Evolutionary conservation across 805 yeast genomes (phyloP).

Genomic region (Wickerhamomyces canadensis): DNA sequence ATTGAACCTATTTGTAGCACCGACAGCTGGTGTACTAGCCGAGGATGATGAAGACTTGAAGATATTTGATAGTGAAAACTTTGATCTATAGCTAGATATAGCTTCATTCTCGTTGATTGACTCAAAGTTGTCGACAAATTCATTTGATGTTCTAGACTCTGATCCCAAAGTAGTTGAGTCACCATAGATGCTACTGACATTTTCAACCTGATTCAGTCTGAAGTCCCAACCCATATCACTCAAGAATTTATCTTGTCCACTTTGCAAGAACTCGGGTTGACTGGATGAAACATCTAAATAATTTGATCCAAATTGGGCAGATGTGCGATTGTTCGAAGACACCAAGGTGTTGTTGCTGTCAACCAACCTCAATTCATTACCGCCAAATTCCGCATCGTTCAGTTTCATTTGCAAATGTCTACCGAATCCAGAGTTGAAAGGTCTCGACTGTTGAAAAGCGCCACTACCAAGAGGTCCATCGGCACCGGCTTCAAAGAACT

Average conservation of each 20-base stretch:
- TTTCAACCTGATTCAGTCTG: slow-evolving; percentile 3
- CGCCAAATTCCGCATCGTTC: not conserved
- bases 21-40: not conserved
- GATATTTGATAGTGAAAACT: slow-evolving; percentile 18
- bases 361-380: slow-evolving; percentile 1
- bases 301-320: too few species aligned
- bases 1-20: slow-evolving; percentile 25
- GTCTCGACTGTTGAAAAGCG: not conserved
- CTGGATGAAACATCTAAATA: not conserved
- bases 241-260: slow-evolving; percentile 7
- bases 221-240: slow-evolving; percentile 13
- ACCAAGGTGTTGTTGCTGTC: slow-evolving; percentile 4
- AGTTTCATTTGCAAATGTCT: not conserved
- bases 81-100: slow-evolving; percentile 2
- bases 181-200: slow-evolving; percentile 11
- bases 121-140: slow-evolving; percentile 6
- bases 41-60: slow-evolving; percentile 13
- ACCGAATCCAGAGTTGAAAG: not conserved
- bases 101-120: not conserved
- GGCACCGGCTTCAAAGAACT: not conserved
- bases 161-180: slow-evolving; percentile 21
- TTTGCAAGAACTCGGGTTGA: not conserved
- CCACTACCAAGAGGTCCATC: not conserved
- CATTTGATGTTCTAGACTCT: slow-evolving; percentile 26
- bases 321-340: not conserved